Base-by-base conservation (phyloP, 164 flowering plant genomes). In the Platanus orientalis region DNA sequence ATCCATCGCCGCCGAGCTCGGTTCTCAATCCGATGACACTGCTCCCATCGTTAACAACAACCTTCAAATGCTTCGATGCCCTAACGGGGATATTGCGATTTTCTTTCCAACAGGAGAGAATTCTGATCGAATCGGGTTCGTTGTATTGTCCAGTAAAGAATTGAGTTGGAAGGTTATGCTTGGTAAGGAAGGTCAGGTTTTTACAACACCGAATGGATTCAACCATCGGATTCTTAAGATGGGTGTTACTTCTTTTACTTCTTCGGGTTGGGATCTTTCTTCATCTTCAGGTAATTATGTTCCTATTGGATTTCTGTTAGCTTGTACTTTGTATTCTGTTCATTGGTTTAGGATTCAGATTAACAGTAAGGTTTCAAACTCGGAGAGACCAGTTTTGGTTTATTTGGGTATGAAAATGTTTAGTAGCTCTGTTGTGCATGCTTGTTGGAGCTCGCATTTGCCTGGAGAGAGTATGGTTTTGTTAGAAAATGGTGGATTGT, bases 371-470 rank as follows among this genome's bases (percentile, higher is more conserved):
- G 59, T 48, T 48, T 45, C 61, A 25, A 56, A 64, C 34, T 50
- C 20, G 27, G 69, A 53, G 34, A 67, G 26, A 44, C 83, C 79
- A 1, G 57, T 4, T 67, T 71, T 86, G 63, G 74, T 70, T 53
- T 64, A 70, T 63, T 30, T 83, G 42, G 82, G 83, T 36, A 53
- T 59, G 17, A 83, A 79, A 54, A 30, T 50, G 14, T 85, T 88
- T 54, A 58, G 65, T 66, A 48, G 44, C 52, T 54, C 69, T 7
- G 73, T 92, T 68, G 78, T 64, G 1, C 63, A 76, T 69, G 85
- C 87, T 67, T 83, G 94, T 76, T 90, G 92, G 96, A 88, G 77
- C 70, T 87, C 83, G 0, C 88, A 88, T 76, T 30, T 90, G 63
- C 65, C 59, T 0, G 83, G 78, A 49, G 90, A 86, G 69, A 65